phyloP scores from a whole-genome alignment of 768 basidiomycete species.

The Mycena polygramma region DNA sequence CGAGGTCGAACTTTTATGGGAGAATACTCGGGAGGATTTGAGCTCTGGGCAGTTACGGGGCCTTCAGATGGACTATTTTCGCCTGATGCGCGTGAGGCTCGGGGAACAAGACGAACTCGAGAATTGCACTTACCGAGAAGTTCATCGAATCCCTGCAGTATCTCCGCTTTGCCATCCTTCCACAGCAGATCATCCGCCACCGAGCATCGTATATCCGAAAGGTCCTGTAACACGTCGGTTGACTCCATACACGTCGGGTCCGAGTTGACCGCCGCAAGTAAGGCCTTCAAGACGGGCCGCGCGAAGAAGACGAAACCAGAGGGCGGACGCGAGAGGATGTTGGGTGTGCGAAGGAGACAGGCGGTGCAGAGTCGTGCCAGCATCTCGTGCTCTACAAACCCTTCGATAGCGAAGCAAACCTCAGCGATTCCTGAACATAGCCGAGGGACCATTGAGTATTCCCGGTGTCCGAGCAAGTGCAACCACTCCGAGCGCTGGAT shows the following conservation, averaged over 20 bases:
- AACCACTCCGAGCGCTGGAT: too few relatives aligned
- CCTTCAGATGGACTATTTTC: not conserved
- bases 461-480: too few relatives aligned
- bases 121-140: conserved; percentile 5
- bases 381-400: not conserved
- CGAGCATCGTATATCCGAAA: not conserved
- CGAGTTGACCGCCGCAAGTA: conserved; percentile 1
- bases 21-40: not conserved
- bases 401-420: not conserved
- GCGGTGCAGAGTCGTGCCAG: conserved; percentile 6
- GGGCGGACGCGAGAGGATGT: conserved; percentile 16
- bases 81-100: not conserved
- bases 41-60: not conserved
- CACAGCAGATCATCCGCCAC: conserved; percentile 26
- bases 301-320: conserved; percentile 20
- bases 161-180: conserved; percentile 20
- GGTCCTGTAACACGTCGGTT: not conserved
- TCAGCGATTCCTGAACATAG: too few relatives aligned
- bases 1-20: not conserved
- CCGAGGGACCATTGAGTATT: too few relatives aligned
- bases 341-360: conserved; percentile 25
- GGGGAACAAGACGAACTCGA: not conserved
- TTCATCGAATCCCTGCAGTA: not conserved
- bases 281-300: conserved; percentile 2
- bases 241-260: not conserved